These are phyloP conservation scores for Closterium sp. DNA, from an alignment of 139 green algal species.

Conservation along the genomic window DNA sequence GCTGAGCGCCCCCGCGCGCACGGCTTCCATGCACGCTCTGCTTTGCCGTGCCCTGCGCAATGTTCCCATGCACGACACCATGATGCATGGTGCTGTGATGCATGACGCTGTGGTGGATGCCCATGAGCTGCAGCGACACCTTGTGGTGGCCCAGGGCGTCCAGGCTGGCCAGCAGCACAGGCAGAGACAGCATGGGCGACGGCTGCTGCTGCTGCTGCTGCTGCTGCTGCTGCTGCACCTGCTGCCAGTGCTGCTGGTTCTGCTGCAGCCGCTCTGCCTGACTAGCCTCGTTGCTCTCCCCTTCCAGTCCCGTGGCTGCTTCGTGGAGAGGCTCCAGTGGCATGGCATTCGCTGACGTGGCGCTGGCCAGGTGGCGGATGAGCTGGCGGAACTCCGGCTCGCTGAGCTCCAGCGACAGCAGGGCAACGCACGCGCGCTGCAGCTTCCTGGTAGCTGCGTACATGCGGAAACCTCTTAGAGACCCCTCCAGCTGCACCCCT, in stretches of 20 bases:
- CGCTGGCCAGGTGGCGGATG: neutral
- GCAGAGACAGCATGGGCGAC: neutral
- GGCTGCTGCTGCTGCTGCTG: neutral
- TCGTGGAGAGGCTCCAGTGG: neutral
- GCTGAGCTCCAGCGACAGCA: neutral
- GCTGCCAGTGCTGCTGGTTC: too few relatives aligned
- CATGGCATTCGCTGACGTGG: neutral
- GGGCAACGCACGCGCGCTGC: conserved; percentile 9
- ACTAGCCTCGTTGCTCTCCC: neutral
- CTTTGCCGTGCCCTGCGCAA: too few relatives aligned
- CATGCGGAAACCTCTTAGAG: conserved; percentile 18
- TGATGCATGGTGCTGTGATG: too few relatives aligned
- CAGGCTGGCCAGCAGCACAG: neutral
- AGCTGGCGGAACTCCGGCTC: neutral
- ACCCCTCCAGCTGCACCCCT: conserved; percentile 27
- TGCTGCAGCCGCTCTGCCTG: too few relatives aligned
- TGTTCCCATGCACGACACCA: too few relatives aligned
- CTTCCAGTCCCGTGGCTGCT: neutral
- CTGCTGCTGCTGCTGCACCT: too few relatives aligned
- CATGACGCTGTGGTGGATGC: neutral
- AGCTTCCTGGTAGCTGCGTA: conserved; percentile 12
- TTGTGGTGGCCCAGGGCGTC: neutral
- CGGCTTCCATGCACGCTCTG: too few relatives aligned
- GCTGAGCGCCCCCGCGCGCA: too few relatives aligned
- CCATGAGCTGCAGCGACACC: neutral